These are phyloP conservation scores for Podospora conica DNA, from an alignment of 495 filamentous ascomycete genomes.

Conservation along the genomic window DNA sequence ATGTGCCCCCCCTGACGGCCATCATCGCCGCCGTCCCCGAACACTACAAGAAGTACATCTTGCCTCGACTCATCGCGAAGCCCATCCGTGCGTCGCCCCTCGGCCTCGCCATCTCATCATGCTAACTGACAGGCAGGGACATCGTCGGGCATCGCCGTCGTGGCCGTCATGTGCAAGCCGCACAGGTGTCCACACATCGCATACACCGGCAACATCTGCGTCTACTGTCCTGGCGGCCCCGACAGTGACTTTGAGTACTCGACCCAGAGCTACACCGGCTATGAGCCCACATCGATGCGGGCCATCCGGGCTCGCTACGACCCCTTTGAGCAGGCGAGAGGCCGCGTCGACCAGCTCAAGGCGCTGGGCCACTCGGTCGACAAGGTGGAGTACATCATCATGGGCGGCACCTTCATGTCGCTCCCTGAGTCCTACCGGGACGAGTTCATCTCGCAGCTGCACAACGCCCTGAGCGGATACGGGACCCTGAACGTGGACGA, in stretches of 20 bases:
- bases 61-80: constrained; percentile 92
- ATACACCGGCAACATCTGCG: constrained; percentile 96
- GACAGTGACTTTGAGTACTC: constrained; percentile 99
- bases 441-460: constrained; percentile 87
- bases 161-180: constrained; percentile 99
- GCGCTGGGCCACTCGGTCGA: constrained; percentile 92
- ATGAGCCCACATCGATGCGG: constrained; percentile 96
- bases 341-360: constrained; percentile 93
- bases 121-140: constrained; percentile 50
- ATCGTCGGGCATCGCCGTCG: constrained; percentile 96
- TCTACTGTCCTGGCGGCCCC: constrained; percentile 95
- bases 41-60: constrained; percentile 98
- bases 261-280: constrained; percentile 96
- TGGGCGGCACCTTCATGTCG: constrained; percentile 99
- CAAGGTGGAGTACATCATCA: constrained; percentile 99
- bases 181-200: constrained; percentile 97
- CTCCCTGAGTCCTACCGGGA: constrained; percentile 82
- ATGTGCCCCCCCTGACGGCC: constrained; percentile 84
- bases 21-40: constrained; percentile 97
- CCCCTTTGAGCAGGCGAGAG: constrained; percentile 94
- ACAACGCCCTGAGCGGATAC: constrained; percentile 93
- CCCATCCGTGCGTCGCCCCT: constrained; percentile 65
- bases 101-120: background rate
- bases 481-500: constrained; percentile 89
- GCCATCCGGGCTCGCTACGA: constrained; percentile 96